Conservation (phyloP, 805 yeast species). For the Candida incommunis region DNA sequence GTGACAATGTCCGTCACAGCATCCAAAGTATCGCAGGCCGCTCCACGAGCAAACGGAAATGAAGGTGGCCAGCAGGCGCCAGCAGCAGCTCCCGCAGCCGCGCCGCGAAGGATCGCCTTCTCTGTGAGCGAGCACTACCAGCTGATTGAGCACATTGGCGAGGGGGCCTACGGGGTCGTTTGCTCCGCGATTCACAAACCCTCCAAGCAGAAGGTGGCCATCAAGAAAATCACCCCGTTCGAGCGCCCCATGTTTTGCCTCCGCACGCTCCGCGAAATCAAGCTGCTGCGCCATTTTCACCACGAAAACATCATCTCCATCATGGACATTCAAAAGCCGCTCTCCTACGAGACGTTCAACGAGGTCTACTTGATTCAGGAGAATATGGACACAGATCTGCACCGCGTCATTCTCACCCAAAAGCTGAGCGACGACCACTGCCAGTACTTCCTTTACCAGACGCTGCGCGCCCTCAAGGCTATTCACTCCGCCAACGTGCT, state of each 20-base stretch:
- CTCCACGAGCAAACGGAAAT: neutral
- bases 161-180: constrained; percentile 94
- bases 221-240: constrained; percentile 87
- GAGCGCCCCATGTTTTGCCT: constrained; percentile 79
- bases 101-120: constrained; percentile 38
- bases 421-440: constrained; percentile 90
- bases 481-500: constrained; percentile 89
- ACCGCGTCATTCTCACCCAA: constrained; percentile 89
- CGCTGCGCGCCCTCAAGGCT: constrained; percentile 77
- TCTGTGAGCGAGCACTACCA: constrained; percentile 82
- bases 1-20: neutral
- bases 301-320: constrained; percentile 89
- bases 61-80: too few relatives aligned
- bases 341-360: constrained; percentile 55
- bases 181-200: constrained; percentile 80
- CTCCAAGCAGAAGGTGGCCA: constrained; percentile 80
- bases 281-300: constrained; percentile 74
- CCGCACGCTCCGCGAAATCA: constrained; percentile 79
- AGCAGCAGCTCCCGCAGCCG: neutral
- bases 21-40: constrained; percentile 1
- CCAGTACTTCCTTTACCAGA: constrained; percentile 87
- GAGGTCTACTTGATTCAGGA: constrained; percentile 77
- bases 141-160: constrained; percentile 75
- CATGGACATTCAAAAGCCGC: constrained; percentile 79
- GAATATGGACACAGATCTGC: constrained; percentile 97